Evolutionary conservation across 2,329 filamentous ascomycete species (phyloP).

Genomic region (Alternaria arbusti): DNA sequence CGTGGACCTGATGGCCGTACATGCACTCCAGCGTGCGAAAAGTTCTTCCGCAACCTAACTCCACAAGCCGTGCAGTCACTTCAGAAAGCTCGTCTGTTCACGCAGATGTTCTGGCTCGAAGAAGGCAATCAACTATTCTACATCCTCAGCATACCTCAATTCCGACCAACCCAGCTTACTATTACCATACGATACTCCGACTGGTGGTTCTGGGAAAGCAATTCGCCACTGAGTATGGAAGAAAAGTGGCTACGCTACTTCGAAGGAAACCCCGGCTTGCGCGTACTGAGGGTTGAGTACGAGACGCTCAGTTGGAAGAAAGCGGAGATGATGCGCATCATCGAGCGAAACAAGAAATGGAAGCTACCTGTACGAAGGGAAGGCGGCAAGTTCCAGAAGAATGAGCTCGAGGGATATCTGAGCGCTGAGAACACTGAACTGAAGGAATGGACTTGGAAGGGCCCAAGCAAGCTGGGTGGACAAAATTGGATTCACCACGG

Average conservation of each 20-base stretch:
- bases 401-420: slow-evolving; percentile 9
- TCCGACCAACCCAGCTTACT: slow-evolving; percentile 36
- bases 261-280: slow-evolving; percentile 1
- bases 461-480: slow-evolving; percentile 14
- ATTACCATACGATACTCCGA: slow-evolving; percentile 60
- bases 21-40: background rate
- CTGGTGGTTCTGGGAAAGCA: slow-evolving; percentile 83
- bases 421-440: slow-evolving; percentile 12
- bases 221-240: slow-evolving; percentile 72
- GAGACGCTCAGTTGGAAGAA: slow-evolving; percentile 16
- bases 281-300: slow-evolving; percentile 17
- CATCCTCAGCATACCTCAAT: slow-evolving; percentile 1
- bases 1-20: slow-evolving; percentile 9
- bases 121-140: background rate
- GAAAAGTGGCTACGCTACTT: slow-evolving; percentile 7
- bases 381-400: background rate
- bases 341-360: slow-evolving; percentile 15
- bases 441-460: slow-evolving; percentile 18
- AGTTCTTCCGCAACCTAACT: slow-evolving; percentile 5
- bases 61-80: background rate
- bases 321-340: slow-evolving; percentile 18
- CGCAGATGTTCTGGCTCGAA: slow-evolving; percentile 18
- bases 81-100: slow-evolving; percentile 16
- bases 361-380: slow-evolving; percentile 8
- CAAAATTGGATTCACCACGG: slow-evolving; percentile 9